Evolutionary conservation across 257 asterid genomes (phyloP), one percentile per base, ranked within the genome.

Genomic region (Nicotiana noctiflora): DNA sequence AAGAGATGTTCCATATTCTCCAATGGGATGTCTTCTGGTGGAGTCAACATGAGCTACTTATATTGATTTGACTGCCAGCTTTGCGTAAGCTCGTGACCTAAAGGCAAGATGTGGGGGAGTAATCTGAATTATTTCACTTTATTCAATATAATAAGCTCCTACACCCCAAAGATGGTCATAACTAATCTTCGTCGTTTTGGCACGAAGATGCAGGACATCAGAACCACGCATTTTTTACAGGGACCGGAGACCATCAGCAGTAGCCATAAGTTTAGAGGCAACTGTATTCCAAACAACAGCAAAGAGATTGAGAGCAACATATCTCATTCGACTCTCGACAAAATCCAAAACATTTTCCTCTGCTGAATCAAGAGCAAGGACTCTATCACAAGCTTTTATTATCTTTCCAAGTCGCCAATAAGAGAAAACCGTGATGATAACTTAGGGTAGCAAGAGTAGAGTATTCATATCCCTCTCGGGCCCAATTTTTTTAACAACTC

Each of bases 251-350:
- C 95, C 98, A 51, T 98, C 97, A 13, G 98, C 97, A 70, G 94
- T 91, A 80, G 97, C 98, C 93, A 95, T 90, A 31, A 93, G 94
- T 77, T 95, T 93, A 19, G 97, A 97, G 21, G 97, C 98, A 77
- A 95, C 98, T 46, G 96, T 97, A 86, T 91, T 92, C 75, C 98
- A 97, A 75, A 92, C 97, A 62, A 95, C 87, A 79, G 95, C 94
- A 9, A 95, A 93, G 56, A 95, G 93, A 88, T 95, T 95, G 6
- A 98, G 98, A 61, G 97, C 98, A 64, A 92, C 89, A 78, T 88
- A 93, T 10, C 97, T 95, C 95, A 95, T 93, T 34, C 97, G 86
- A 82, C 94, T 89, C 91, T 93, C 97, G 29, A 95, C 98, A 85
- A 92, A 95, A 81, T 95, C 92, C 37, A 95, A 92, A 77, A 95